A percentile compares a stretch with the other conserved stretches of the same genome.
Evolutionary conservation across 495 filamentous ascomycete species (phyloP).

Genomic region (Tuber umbilicatum): DNA sequence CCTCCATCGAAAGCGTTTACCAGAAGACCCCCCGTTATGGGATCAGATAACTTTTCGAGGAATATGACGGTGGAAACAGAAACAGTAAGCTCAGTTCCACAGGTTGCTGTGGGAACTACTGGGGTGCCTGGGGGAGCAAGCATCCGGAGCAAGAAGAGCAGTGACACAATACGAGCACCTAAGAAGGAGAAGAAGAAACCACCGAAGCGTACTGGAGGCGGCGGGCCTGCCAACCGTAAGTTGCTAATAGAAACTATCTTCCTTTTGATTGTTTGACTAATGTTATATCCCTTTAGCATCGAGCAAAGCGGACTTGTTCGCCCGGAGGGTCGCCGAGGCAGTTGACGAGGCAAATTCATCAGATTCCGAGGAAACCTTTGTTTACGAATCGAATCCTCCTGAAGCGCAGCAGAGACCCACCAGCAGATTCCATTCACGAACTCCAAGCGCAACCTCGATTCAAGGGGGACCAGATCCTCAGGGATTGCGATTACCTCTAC

Average conservation of each 20-base stretch:
- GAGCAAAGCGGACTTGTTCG: slow-evolving; percentile 96
- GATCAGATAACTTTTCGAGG: slow-evolving; percentile 63
- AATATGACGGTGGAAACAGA: slow-evolving; percentile 99
- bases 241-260: slow-evolving; percentile 6
- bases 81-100: slow-evolving; percentile 84
- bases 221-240: slow-evolving; percentile 52
- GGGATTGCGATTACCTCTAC: slow-evolving; percentile 52
- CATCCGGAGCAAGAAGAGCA: slow-evolving; percentile 77
- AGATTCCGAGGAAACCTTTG: slow-evolving; percentile 96
- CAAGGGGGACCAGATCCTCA: slow-evolving; percentile 63
- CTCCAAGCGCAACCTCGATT: slow-evolving; percentile 88
- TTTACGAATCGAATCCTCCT: slow-evolving; percentile 96
- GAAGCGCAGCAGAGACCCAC: slow-evolving; percentile 63
- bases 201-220: slow-evolving; percentile 60
- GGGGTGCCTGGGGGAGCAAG: slow-evolving; percentile 61
- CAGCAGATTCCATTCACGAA: slow-evolving; percentile 81
- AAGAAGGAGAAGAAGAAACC: slow-evolving; percentile 80
- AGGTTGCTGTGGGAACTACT: slow-evolving; percentile 69
- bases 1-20: slow-evolving; percentile 46
- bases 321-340: slow-evolving; percentile 89
- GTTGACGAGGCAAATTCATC: slow-evolving; percentile 89
- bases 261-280: slow-evolving; percentile 42
- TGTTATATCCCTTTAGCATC: slow-evolving; percentile 58
- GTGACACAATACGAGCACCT: slow-evolving; percentile 79
- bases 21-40: slow-evolving; percentile 50